These are phyloP conservation scores for Boletus rubroflammeus DNA, from an alignment of 768 basidiomycete species.

Conservation along the genomic window DNA sequence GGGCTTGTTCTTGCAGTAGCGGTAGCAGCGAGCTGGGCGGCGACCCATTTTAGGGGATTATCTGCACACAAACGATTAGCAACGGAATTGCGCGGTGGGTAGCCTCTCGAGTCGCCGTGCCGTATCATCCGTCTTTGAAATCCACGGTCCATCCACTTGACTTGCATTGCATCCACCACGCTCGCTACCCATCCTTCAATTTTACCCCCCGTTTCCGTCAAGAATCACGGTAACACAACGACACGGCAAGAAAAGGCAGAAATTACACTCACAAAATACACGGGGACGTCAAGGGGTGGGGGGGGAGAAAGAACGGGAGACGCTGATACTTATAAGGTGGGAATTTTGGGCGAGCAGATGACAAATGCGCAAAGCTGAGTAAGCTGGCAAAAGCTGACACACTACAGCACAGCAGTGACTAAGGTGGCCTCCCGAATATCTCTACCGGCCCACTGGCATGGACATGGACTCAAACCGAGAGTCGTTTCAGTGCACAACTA, in stretches of 20 bases:
- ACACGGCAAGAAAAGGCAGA: background rate
- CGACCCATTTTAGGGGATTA: slow-evolving; percentile 69
- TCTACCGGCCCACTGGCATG: no score
- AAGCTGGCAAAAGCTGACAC: background rate
- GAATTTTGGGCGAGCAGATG: slow-evolving; percentile 10
- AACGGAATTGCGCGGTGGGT: background rate
- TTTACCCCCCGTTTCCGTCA: background rate
- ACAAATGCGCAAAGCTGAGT: slow-evolving; percentile 23
- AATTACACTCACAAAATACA: slow-evolving; percentile 22
- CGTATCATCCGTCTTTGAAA: background rate
- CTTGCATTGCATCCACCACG: slow-evolving; percentile 12
- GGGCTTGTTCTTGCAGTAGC: slow-evolving; percentile 99
- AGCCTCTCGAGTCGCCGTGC: background rate
- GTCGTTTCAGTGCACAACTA: no score
- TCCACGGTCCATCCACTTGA: slow-evolving; percentile 9
- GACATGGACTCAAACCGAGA: no score
- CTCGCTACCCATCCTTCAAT: background rate
- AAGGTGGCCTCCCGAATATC: background rate
- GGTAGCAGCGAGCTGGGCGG: slow-evolving; percentile 96
- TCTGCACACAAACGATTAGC: slow-evolving; percentile 14
- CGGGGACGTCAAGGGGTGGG: slow-evolving; percentile 10
- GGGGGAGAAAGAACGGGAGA: background rate
- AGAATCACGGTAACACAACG: background rate
- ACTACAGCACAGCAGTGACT: background rate
- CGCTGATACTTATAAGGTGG: slow-evolving; percentile 18